Base-by-base conservation (phyloP, 805 yeast genomes). In the Sungouiella blattae region DNA sequence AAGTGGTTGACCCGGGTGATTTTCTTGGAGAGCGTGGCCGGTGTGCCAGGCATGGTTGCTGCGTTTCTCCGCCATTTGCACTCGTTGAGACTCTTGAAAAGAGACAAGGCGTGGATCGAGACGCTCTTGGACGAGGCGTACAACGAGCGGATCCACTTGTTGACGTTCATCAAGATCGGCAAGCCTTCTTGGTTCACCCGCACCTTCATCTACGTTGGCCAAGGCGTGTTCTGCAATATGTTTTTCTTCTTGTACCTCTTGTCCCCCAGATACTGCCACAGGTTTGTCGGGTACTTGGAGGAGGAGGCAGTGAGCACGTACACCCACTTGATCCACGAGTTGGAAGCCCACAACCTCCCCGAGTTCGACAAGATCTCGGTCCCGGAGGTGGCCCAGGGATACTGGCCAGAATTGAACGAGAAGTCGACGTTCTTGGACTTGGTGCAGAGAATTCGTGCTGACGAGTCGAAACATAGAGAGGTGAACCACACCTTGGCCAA, bases 11-110 rank as follows among this genome's bases (percentile, higher is more conserved):
- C 77, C 5, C 56, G 83, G 35, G 59, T 73, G 37, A 74, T 83
- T 25, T 80, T 83, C 47, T 67, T 82, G 46, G 89, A 82, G 55
- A 72, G 80, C 40, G 69, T 83, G 37, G 89, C 89, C 4, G 88
- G 87, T 6, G 85, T 82, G n/a, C 89, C 89, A 1, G 88, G 89
- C 8, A 75, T 80, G 69, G 83, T 78, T 30, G 89, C 85, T 3
- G 83, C 83, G 1, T 82, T 80, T 58, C 56, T 83, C 28, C 71
- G 88, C 38, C 88, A 83, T 52, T 65, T 82, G 48, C 80, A 78
- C 43, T 73, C 85, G 2, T 53, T 82, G 31, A 62, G 89, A 44
- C 55, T 80, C 32, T 62, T 83, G 46, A 69, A 69, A 49, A 60
- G 88, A 40, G 89, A 82, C 53, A 73, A 77, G 49, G 87, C 85